Evolutionary conservation across 805 yeast species (phyloP), one percentile per base, ranked within the genome.

Genomic region (Yamadazyma endophytica): DNA sequence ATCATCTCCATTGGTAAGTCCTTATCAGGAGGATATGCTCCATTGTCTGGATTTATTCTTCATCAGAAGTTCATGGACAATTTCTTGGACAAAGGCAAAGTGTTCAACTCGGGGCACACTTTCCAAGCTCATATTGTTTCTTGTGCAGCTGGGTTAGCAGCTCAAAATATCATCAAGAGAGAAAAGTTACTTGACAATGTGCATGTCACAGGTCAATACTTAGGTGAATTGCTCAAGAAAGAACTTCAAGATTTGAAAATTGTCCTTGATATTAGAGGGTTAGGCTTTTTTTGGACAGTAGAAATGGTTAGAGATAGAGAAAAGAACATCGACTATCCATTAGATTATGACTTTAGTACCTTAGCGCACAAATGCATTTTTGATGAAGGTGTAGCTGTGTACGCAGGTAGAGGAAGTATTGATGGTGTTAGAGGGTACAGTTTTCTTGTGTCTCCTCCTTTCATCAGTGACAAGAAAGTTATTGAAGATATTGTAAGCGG

Each of bases 211-310:
- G 79, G 78, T 38, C 58, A 46, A 34, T 52, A 64, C 39, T 43
- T 73, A 43, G 72, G 64, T 39, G 46, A 43, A 13, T 54, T 49
- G 40, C 50, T 73, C 28, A 51, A 54, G 36, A 53, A 53, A 17
- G 15, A 20, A 25, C 9, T 31, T 5, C n/a, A 12, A 6, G 22
- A 19, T 19, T 26, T 13, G 18, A 9, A 21, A 15, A 36, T 39
- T 18, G 74, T 65, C 13, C 81, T 79, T 35, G 77, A 77, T 43
- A 64, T 77, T 26, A 64, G 82, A 50, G 82, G 82, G 33, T 56
- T 70, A 33, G 82, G 81, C 39, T 68, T 71, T 26, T 76, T 76
- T 51, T 61, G 77, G 66, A 61, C 75, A 4, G 44, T 76, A 26
- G 82, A 77, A 50, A 60, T 73, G 36, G 81, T 73, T 34, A 64